Base-by-base conservation (phyloP, 352 stramenopile species). In the Globisporangium cylindrosporum region DNA sequence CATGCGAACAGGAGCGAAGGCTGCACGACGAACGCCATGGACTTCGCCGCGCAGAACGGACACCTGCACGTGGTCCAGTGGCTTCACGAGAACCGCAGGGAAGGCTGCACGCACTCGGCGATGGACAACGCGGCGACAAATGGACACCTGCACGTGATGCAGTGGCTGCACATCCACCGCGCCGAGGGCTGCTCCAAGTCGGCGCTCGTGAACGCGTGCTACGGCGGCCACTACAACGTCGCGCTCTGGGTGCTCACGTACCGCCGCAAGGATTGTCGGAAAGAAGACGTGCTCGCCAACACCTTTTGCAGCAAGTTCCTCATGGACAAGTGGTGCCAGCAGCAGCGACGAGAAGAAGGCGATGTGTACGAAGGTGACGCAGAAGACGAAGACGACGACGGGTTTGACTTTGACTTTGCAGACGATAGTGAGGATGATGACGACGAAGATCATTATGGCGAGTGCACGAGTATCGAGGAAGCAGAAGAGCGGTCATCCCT, bases 181-280 rank as follows among this genome's bases (percentile, higher is more conserved):
- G 10, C 46, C 0, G 88, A 93, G 75, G 82, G 84, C 18, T 93
- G 88, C 68, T 90, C 75, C n/a, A 77, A 78, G 57, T 91, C 82
- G 38, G 88, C 86, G 9, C 67, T 95, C 20, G 65, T 82, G 9
- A 92, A 91, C 64, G 88, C 85, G 5, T 77, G 86, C 15, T 72
- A 80, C 53, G 70, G 77, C 2, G 78, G 80, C 27, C 84, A 92
- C 46, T 68, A 75, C 9, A 55, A 89, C 2, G 66, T 92, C 9
- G 77, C 82, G n/a, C 64, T 73, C 66, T 95, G 81, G 79, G 67
- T 95, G 64, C 64, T 69, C n/a, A 22, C 59, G 56, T 53, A 55
- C 41, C 64, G 64, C 15, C 64, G 43, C 32, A 25, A 38, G 20
- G 48, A 69, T 20, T 69, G 64, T 48, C 64, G 64, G 29, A 60